Evolutionary conservation across 768 basidiomycete genomes (phyloP), one percentile per base, ranked within the genome.

Genomic region (Amanita rubescens): DNA sequence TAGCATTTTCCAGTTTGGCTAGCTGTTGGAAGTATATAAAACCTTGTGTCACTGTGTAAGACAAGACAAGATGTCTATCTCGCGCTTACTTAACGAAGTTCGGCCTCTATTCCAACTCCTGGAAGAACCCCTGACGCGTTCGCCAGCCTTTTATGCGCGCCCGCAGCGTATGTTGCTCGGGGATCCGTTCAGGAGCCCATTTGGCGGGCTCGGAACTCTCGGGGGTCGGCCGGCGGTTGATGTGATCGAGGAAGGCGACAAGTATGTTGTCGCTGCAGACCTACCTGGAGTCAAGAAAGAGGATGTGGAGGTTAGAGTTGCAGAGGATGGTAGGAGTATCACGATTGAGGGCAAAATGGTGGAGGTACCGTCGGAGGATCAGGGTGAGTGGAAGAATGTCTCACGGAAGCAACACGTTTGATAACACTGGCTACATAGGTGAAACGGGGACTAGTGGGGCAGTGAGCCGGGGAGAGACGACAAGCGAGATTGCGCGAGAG

Each of bases 251-350:
- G 76, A 82, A 54, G 80, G 76, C 1, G 73, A 81, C 64, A 71
- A 74, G 37, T 90, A 85, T 58, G 57, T 87, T 49, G 70, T 91
- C 38, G 84, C 90, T 60, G 86, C 87, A 1, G 89, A 91, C 61
- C 61, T 91, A 24, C 89, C 88, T 19, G 87, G 88, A 0, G 80
- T 90, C 24, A 82, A 80, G 65, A 88, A 84, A 71, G 87, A 90
- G 59, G 81, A 89, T 60, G 63, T 90, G 8, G 77, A 87, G 52
- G 76, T 90, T 48, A 75, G 80, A 7, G 72, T 90, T 54, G 85
- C 85, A 8, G 83, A 88, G 53, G 79, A 76, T 14, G 87, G 86
- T 2, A 75, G 79, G 53, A 87, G 80, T 56, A 63, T 90, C 53
- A 87, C 82, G 3, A 87, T 91, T 53, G 80, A 87, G 63, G 88